A percentile compares a stretch with the other conserved stretches of the same genome.
These are phyloP conservation scores for Aspergillus fischeri DNA, from an alignment of 2,329 filamentous ascomycete genomes.

Conservation along the genomic window DNA sequence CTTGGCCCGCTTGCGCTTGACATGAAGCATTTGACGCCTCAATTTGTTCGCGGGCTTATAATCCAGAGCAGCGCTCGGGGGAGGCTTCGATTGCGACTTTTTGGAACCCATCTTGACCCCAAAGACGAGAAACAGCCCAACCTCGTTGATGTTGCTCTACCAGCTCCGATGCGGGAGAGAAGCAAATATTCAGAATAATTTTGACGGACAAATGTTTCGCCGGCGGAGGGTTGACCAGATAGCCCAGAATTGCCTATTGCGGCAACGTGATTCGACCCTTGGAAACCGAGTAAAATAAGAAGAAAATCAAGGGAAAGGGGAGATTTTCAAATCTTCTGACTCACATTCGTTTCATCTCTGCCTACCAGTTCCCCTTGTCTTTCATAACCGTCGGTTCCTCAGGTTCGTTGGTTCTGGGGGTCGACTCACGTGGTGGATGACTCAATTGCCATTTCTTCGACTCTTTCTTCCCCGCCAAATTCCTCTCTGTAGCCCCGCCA, in stretches of 20 bases:
- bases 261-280: background rate
- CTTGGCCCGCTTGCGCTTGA: slow-evolving; percentile 73
- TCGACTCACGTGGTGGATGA: slow-evolving; percentile 35
- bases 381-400: background rate
- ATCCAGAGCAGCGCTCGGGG: slow-evolving; percentile 44
- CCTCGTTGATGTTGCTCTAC: background rate
- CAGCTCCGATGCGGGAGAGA: background rate
- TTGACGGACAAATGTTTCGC: slow-evolving; percentile 22
- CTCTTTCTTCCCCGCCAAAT: slow-evolving; percentile 33
- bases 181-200: slow-evolving; percentile 27
- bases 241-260: background rate
- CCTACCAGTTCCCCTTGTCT: background rate
- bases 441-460: slow-evolving; percentile 34
- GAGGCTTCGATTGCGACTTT: slow-evolving; percentile 40
- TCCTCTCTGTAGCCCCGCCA: slow-evolving; percentile 23
- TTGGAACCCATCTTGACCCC: slow-evolving; percentile 47
- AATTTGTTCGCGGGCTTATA: slow-evolving; percentile 71
- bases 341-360: background rate
- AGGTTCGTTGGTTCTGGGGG: slow-evolving; percentile 14
- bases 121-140: background rate
- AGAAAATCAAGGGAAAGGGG: background rate
- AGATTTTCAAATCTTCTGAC: background rate
- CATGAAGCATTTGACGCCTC: slow-evolving; percentile 70
- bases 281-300: background rate
- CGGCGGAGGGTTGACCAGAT: slow-evolving; percentile 5